Evolutionary conservation across 176 grass and related monocot species (phyloP).

Genomic region (Canna indica): DNA sequence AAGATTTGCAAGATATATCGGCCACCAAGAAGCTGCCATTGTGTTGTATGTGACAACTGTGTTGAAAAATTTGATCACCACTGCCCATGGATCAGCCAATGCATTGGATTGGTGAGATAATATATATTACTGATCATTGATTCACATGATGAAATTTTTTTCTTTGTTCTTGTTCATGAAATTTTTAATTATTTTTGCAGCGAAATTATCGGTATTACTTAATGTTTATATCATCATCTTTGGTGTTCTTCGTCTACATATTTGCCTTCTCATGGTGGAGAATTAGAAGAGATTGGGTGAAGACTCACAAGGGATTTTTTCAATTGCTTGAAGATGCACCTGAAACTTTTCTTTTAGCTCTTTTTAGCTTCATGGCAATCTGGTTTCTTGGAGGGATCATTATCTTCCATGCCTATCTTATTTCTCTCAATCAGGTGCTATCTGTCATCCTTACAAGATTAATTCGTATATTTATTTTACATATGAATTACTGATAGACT

Average conservation of each 20-base stretch:
- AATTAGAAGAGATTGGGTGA: slow-evolving; percentile 23
- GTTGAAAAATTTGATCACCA: slow-evolving; percentile 68
- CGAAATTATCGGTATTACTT: slow-evolving; percentile 52
- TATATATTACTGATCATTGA: not conserved
- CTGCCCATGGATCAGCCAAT: slow-evolving; percentile 51
- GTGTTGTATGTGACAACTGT: slow-evolving; percentile 54
- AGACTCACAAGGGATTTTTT: slow-evolving; percentile 4
- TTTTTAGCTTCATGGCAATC: slow-evolving; percentile 36
- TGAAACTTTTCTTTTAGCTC: slow-evolving; percentile 33
- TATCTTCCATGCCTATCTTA: slow-evolving; percentile 39
- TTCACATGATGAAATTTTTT: not conserved
- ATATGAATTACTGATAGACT: not conserved
- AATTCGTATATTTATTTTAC: too few relatives aligned
- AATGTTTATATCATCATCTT: slow-evolving; percentile 26
- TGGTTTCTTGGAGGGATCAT: slow-evolving; percentile 36
- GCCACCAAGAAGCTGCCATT: slow-evolving; percentile 49
- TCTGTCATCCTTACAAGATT: not conserved
- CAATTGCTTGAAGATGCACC: slow-evolving; percentile 22
- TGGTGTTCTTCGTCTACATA: slow-evolving; percentile 35
- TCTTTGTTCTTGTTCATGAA: not conserved
- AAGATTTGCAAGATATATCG: slow-evolving; percentile 38
- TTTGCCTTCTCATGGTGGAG: slow-evolving; percentile 29
- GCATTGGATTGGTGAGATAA: slow-evolving; percentile 48
- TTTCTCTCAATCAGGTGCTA: slow-evolving; percentile 41
- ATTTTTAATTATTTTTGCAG: slow-evolving; percentile 6